phyloP scores from a whole-genome alignment of 2,329 filamentous ascomycete species.

The Ascochyta koolunga region DNA sequence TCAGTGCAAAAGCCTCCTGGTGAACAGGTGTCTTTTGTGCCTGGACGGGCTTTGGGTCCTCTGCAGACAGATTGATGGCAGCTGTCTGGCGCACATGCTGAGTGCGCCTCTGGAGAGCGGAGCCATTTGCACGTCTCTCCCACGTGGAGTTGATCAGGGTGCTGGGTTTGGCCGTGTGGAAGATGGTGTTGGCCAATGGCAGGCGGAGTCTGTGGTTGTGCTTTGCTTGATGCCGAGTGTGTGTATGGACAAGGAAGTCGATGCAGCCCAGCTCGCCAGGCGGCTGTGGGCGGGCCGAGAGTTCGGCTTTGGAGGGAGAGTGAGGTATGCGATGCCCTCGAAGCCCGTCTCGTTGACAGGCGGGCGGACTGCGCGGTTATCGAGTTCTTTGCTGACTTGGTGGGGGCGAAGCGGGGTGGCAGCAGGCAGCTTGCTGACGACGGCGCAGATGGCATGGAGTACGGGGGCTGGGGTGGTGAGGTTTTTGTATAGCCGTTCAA shows the following conservation, averaged over 20 bases:
- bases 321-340: constrained; percentile 44
- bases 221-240: not conserved
- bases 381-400: not conserved
- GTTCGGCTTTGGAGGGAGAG: constrained; percentile 16
- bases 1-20: constrained; percentile 27
- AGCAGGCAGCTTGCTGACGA: constrained; percentile 46
- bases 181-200: constrained; percentile 78
- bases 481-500: constrained; percentile 26
- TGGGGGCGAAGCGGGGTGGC: constrained; percentile 11
- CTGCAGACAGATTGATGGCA: constrained; percentile 5
- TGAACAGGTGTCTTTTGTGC: not conserved
- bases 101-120: not conserved
- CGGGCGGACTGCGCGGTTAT: not conserved
- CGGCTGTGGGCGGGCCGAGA: not conserved
- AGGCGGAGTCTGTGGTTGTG: constrained; percentile 53
- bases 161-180: constrained; percentile 66
- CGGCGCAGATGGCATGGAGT: constrained; percentile 40
- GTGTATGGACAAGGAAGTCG: constrained; percentile 27
- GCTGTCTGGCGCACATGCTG: not conserved
- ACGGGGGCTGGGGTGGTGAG: not conserved
- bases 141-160: constrained; percentile 38
- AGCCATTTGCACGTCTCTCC: constrained; percentile 10
- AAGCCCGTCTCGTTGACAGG: constrained; percentile 32
- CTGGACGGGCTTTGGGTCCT: not conserved
- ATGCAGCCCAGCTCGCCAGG: constrained; percentile 18